Base-by-base conservation (phyloP, 148 eudicot genomes). In the Amaranthus palmeri region DNA sequence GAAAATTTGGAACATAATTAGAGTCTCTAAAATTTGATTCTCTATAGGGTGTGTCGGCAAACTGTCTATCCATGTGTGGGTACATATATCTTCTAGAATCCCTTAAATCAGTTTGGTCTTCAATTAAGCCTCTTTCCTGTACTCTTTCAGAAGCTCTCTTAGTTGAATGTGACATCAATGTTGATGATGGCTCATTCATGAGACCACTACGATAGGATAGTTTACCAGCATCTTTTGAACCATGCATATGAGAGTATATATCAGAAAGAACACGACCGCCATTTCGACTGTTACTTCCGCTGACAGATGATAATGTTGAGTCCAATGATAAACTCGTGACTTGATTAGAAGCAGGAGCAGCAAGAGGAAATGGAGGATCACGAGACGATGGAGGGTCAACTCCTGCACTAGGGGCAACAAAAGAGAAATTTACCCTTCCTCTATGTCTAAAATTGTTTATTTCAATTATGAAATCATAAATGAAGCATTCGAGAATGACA, bases 371-470 rank as follows among this genome's bases (percentile, higher is more conserved):
- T 71, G 97, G 96, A 71, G 99, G 99, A 80, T 95, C 99, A 78
- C 99, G 97, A 84, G 97, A 92, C 65, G 99, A 92, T 71, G 97
- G 99, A 69, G 89, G 88, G 87, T 92, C 99, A 82, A 92, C 97
- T 83, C 99, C 99, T 95, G 99, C 92, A 90, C 90, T 88, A 90
- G 86, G 89, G 77, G 74, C 69, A 85, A 80, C 47, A 66, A 69
- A 66, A 72, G 68, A 80, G 78, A 74, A 82, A 75, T 74, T 76
- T 82, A 83, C 83, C 84, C 77, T 65, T 77, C 85, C 86, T 79
- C 56, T 51, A 48, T 18, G 3, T 55, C 48, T 17, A 15, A 70
- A 25, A 75, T 10, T 10, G 1, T 3, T n/a, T 2, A 15, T 5
- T 8, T 41, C 36, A 25, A 25, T 25, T 25, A 25, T 25, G 36